A percentile compares a stretch with the other conserved stretches of the same genome.
phyloP scores from a whole-genome alignment of 1,139 yeast genomes.

The Magnusiomyces tetraspermus region DNA sequence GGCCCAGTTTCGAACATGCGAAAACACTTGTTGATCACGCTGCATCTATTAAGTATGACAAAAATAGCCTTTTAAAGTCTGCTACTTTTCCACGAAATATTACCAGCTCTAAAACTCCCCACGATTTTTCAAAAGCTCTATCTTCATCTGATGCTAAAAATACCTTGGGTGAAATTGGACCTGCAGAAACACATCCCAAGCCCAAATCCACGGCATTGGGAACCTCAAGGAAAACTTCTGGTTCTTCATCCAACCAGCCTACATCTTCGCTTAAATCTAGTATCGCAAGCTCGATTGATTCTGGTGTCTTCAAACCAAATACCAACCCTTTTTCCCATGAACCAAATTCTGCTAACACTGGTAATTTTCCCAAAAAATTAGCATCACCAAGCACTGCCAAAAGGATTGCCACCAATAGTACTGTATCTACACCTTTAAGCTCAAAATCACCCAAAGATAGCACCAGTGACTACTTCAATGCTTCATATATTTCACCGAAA shows the following conservation, averaged over 20 bases:
- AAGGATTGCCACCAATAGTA: not conserved
- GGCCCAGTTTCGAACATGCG: not conserved
- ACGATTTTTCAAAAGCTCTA: not conserved
- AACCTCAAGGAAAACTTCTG: not conserved
- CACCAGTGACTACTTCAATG: slow-evolving; percentile 48
- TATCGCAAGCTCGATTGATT: not conserved
- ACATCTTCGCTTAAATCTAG: not conserved
- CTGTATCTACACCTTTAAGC: not conserved
- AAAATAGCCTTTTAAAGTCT: not conserved
- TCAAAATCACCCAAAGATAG: not conserved
- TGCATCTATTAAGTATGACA: no score
- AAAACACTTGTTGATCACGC: not conserved
- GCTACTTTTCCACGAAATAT: not conserved
- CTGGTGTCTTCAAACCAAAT: not conserved
- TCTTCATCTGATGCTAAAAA: not conserved
- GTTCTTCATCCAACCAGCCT: not conserved
- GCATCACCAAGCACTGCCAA: not conserved
- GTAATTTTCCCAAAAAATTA: not conserved
- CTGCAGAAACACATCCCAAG: not conserved
- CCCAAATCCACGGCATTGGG: not conserved
- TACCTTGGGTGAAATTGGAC: not conserved
- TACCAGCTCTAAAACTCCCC: not conserved
- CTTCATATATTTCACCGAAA: slow-evolving; percentile 41
- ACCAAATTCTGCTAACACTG: not conserved
- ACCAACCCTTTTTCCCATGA: not conserved